Percentiles rank a stretch among this genome's conserved stretches.
Evolutionary conservation across 75 land plant genomes (phyloP).

Genomic region (Cunninghamia lanceolata): DNA sequence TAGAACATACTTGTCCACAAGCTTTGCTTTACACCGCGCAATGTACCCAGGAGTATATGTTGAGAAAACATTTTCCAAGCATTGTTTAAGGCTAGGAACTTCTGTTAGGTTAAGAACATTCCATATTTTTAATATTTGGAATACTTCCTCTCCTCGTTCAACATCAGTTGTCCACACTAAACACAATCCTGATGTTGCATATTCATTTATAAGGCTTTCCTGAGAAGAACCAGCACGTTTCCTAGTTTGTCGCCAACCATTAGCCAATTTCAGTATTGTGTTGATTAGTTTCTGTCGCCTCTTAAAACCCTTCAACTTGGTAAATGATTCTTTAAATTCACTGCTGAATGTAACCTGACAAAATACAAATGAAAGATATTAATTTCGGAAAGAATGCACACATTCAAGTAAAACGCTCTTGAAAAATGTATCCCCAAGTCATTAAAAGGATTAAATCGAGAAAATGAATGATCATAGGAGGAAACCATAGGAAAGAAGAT

Average conservation of each 20-base stretch:
- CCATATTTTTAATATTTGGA: conserved; percentile 69
- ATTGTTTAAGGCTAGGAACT: too few species aligned
- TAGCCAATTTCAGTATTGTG: conserved; percentile 38
- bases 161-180: conserved; percentile 59
- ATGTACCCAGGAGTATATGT: background rate
- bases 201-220: conserved; percentile 32
- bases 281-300: conserved; percentile 24
- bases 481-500: background rate
- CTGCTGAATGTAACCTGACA: conserved; percentile 55
- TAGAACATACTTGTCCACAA: too few species aligned
- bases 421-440: background rate
- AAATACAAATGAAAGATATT: background rate
- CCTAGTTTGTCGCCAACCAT: conserved; percentile 46
- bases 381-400: background rate
- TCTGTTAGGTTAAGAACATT: conserved; percentile 27
- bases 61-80: too few species aligned
- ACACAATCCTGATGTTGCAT: conserved; percentile 30
- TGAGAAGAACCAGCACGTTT: conserved; percentile 4
- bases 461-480: background rate
- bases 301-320: conserved; percentile 14
- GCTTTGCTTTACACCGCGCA: conserved; percentile 31
- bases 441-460: background rate
- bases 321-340: conserved; percentile 47
- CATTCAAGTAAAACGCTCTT: background rate
- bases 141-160: conserved; percentile 19